Conservation (phyloP, 2,329 filamentous ascomycete species). For the Clarireedia homoeocarpa region DNA sequence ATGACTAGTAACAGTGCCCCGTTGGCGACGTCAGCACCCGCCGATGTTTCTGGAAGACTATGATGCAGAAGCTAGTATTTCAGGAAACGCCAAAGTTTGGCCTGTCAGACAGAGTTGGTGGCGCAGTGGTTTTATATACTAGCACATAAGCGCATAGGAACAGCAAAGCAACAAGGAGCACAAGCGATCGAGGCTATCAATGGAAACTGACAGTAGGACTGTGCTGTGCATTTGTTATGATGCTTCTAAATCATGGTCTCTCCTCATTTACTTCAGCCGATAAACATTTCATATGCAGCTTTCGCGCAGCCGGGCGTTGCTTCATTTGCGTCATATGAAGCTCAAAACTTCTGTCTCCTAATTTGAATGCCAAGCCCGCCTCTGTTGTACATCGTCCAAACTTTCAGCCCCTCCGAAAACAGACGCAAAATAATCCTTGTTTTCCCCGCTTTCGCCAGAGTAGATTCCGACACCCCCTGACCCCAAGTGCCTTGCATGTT, state of each 20-base stretch:
- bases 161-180: not conserved
- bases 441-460: slow-evolving; percentile 7
- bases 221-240: not conserved
- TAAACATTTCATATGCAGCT: not conserved
- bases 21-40: not conserved
- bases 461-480: not conserved
- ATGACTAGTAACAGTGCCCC: slow-evolving; percentile 30
- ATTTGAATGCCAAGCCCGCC: not conserved
- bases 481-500: not conserved
- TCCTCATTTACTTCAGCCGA: not conserved
- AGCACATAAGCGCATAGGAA: no score
- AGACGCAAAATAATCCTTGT: not conserved
- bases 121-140: no score
- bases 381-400: slow-evolving; percentile 2
- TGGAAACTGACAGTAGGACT: not conserved
- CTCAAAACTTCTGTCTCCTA: not conserved
- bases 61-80: no score
- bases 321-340: not conserved
- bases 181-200: not conserved
- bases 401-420: not conserved
- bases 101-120: no score
- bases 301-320: not conserved
- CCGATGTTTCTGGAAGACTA: not conserved
- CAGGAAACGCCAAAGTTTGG: no score
- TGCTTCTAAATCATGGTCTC: not conserved